Percentiles rank a stretch among this genome's conserved stretches.
Evolutionary conservation across 441 rosid species (phyloP).

Genomic region (Euphorbia celastroides): DNA sequence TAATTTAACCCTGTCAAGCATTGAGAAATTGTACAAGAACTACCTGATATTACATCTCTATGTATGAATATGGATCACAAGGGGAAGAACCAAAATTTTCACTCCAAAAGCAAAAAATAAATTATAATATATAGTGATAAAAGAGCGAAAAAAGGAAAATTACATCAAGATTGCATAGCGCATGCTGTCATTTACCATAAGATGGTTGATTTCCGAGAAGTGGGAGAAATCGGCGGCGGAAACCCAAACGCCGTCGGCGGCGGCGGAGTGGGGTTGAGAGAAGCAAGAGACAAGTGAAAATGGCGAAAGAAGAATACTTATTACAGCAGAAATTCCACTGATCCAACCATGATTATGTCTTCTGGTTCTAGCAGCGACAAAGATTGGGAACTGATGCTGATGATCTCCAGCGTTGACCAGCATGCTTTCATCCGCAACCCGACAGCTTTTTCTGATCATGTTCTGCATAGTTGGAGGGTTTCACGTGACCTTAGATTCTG

Average conservation of each 20-base stretch:
- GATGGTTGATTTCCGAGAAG: constrained; percentile 72
- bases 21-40: background rate
- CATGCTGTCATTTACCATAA: constrained; percentile 88
- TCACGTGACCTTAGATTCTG: background rate
- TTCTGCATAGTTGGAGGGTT: too few relatives aligned
- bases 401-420: constrained; percentile 23
- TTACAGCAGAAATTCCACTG: constrained; percentile 28
- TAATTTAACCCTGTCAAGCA: background rate
- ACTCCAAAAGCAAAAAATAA: background rate
- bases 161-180: constrained; percentile 89
- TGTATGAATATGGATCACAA: background rate
- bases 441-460: constrained; percentile 41
- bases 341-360: constrained; percentile 14
- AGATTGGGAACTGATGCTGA: constrained; percentile 17
- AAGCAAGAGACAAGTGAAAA: constrained; percentile 58
- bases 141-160: background rate
- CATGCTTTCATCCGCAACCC: constrained; percentile 75
- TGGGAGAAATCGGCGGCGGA: constrained; percentile 59
- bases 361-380: constrained; percentile 12
- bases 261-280: constrained; percentile 53
- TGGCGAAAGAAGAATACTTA: constrained; percentile 38
- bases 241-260: constrained; percentile 66
- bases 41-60: background rate
- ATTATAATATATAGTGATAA: background rate
- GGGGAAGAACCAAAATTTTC: constrained; percentile 1